phyloP scores from a whole-genome alignment of 768 basidiomycete species.

The Mycena latifolia region DNA sequence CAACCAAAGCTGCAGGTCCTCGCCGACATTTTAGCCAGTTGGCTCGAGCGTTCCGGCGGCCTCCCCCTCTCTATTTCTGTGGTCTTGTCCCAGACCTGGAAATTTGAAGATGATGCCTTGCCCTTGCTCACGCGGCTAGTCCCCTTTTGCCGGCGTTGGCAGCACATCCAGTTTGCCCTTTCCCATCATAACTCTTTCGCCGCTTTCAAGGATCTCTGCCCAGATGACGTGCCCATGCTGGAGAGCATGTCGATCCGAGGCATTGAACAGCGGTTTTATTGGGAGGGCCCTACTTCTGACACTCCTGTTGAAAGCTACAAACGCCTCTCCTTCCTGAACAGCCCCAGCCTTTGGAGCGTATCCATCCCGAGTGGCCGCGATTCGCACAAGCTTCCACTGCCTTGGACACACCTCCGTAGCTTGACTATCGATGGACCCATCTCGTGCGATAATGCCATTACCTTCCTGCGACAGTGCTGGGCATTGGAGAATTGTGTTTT shows the following conservation, averaged over 20 bases:
- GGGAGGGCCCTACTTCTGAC: background rate
- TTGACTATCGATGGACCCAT: background rate
- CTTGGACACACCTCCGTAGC: background rate
- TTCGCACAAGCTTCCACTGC: background rate
- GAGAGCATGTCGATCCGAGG: background rate
- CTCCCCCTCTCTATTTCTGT: slow-evolving; percentile 4
- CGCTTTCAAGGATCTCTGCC: background rate
- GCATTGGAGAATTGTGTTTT: background rate
- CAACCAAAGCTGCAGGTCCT: background rate
- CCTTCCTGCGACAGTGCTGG: background rate
- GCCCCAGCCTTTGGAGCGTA: background rate
- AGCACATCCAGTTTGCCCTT: background rate
- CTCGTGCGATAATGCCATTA: background rate
- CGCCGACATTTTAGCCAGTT: background rate
- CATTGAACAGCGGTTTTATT: background rate
- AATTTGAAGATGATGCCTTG: too few species aligned
- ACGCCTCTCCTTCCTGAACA: background rate
- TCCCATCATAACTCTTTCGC: background rate
- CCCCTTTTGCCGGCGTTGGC: background rate
- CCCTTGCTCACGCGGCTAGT: background rate
- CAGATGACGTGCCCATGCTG: background rate
- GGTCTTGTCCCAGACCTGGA: background rate
- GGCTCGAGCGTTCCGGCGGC: background rate
- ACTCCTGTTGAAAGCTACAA: background rate
- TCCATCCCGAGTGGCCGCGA: background rate